A percentile compares a stretch with the other conserved stretches of the same genome.
These are phyloP conservation scores for Venturia nashicola DNA, from an alignment of 2,329 filamentous ascomycete genomes.

Conservation along the genomic window DNA sequence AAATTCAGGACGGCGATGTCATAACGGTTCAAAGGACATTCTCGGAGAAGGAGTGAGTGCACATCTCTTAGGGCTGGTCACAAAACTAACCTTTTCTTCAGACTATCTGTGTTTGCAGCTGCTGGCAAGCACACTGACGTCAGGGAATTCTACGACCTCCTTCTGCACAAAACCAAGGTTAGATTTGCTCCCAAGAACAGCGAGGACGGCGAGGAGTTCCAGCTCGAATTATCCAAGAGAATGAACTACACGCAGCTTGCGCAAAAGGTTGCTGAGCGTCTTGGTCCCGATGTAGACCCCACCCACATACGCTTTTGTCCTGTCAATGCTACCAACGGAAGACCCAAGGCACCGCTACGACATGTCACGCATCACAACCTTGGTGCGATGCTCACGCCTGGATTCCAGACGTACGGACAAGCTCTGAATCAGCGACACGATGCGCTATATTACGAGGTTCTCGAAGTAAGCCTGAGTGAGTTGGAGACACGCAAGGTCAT, in stretches of 20 bases:
- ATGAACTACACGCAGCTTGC: conserved; percentile 82
- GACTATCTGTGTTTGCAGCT: conserved; percentile 16
- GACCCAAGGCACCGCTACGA: conserved; percentile 68
- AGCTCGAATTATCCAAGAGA: conserved; percentile 70
- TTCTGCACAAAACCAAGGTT: conserved; percentile 71
- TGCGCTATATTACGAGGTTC: conserved; percentile 77
- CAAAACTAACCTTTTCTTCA: background rate
- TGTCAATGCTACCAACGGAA: conserved; percentile 62
- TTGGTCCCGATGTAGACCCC: conserved; percentile 52
- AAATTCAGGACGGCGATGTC: conserved; percentile 95
- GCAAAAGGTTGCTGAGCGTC: conserved; percentile 65
- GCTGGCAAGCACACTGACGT: conserved; percentile 50
- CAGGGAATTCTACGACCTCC: conserved; percentile 82
- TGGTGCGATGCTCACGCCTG: conserved; percentile 63
- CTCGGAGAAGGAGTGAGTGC: conserved; percentile 30
- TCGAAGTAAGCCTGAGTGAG: conserved; percentile 90
- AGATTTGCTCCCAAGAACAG: conserved; percentile 58
- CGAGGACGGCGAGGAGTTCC: conserved; percentile 51
- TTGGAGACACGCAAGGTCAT: conserved; percentile 84
- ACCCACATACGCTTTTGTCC: conserved; percentile 90
- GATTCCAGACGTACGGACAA: conserved; percentile 59
- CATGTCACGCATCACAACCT: conserved; percentile 60
- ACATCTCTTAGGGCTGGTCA: background rate
- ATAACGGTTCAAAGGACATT: conserved; percentile 75
- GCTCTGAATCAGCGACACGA: conserved; percentile 57